Conservation (phyloP, 352 stramenopile genomes). For the Discostella stelligera region DNA sequence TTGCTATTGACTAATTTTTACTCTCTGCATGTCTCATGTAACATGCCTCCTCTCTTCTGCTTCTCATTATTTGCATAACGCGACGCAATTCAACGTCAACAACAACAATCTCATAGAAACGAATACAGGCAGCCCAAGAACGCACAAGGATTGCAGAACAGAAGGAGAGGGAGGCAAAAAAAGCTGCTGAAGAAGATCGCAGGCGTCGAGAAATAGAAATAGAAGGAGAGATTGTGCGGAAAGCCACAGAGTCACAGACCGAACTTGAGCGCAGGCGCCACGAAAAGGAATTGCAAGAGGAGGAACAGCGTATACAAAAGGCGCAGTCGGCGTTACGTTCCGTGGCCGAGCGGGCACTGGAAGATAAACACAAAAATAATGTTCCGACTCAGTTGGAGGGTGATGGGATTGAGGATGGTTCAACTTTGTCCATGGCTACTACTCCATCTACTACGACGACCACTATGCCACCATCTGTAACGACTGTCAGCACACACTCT, state of each 20-base stretch:
- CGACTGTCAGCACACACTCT: not conserved
- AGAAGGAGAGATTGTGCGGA: not conserved
- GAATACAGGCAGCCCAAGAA: constrained; percentile 80
- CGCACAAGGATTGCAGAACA: constrained; percentile 52
- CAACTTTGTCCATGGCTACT: not conserved
- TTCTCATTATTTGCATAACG: constrained; percentile 13
- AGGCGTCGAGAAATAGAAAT: not conserved
- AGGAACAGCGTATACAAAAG: constrained; percentile 17
- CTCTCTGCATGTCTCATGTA: not conserved
- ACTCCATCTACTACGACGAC: not conserved
- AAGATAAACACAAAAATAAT: constrained; percentile 25
- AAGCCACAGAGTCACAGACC: not conserved
- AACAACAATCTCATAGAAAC: constrained; percentile 46
- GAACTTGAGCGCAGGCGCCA: constrained; percentile 2
- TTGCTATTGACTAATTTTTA: constrained; percentile 7
- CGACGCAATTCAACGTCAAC: not conserved
- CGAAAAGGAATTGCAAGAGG: constrained; percentile 7
- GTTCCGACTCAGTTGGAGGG: constrained; percentile 2
- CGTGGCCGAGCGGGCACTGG: constrained; percentile 20
- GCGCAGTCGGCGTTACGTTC: constrained; percentile 15
- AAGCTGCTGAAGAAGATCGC: constrained; percentile 4
- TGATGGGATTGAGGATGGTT: not conserved
- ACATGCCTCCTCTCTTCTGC: not conserved
- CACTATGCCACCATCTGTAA: not conserved
- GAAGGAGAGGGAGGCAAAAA: constrained; percentile 38